Evolutionary conservation across 2,329 filamentous ascomycete genomes (phyloP).

Genomic region (Penicillium corylophilum): DNA sequence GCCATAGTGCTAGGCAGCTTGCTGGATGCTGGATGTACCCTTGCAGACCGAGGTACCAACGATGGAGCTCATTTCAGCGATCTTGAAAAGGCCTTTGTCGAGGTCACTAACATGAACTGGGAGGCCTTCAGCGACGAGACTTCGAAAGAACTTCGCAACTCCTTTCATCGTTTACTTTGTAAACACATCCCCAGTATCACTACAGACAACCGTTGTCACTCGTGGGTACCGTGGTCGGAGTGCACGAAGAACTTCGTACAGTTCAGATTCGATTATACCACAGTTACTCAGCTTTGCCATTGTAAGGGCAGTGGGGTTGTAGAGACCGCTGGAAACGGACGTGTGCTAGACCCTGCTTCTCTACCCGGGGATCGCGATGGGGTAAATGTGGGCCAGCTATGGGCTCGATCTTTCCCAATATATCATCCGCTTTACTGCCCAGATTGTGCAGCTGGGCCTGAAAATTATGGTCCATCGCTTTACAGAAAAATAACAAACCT

Average conservation of each 20-base stretch:
- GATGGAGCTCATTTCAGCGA: constrained; percentile 17
- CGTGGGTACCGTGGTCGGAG: constrained; percentile 25
- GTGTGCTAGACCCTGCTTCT: not conserved
- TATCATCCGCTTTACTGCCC: not conserved
- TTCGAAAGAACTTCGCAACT: constrained; percentile 18
- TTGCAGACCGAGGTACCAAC: constrained; percentile 25
- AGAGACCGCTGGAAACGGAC: not conserved
- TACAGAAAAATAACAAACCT: constrained; percentile 20
- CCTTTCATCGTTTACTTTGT: constrained; percentile 17
- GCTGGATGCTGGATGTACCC: constrained; percentile 38
- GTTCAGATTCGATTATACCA: constrained; percentile 22
- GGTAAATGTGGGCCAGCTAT: not conserved
- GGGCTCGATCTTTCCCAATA: not conserved
- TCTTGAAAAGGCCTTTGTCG: constrained; percentile 27
- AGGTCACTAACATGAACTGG: constrained; percentile 31
- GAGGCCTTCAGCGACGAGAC: constrained; percentile 20
- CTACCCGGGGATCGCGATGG: not conserved
- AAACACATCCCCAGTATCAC: constrained; percentile 3
- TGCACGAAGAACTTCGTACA: constrained; percentile 28
- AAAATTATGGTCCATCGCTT: not conserved
- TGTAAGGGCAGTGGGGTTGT: not conserved
- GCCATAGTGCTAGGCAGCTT: constrained; percentile 37
- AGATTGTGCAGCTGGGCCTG: not conserved
- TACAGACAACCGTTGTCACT: constrained; percentile 10
- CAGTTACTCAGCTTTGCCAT: not conserved